Base-by-base conservation (phyloP, 768 basidiomycete genomes). In the Podaxis mareebaensis region DNA sequence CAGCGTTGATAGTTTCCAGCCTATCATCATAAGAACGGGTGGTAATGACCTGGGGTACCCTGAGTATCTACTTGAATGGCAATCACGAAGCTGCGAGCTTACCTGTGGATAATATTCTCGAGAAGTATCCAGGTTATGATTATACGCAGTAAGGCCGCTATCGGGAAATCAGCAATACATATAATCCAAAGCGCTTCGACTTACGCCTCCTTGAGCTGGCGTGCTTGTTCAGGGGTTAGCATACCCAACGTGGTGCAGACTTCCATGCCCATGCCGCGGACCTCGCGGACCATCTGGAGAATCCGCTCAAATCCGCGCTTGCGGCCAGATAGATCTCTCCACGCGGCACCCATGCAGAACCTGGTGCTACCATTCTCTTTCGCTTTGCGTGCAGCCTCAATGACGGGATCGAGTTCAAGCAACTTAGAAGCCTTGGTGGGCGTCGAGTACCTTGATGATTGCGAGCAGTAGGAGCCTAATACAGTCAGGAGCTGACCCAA, bases 331-430 rank as follows among this genome's bases (percentile, higher is more conserved):
- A 98, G 85, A 73, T 97, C 96, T 66, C 96, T 82, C 96, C 96
- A 99, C 4, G 96, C 96, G 3, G 96, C 96, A 63, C 96, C 96
- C 96, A 98, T 99, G 75, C 96, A 99, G 78, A 99, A 99, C 28
- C 96, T 84, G 20, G 96, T 99, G 73, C 93, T 95, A 38, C 96
- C 96, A 73, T 98, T 99, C 67, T 82, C 96, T 72, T 97, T 99
- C 26, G 96, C 96, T 72, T 91, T 90, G 12, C 93, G 85, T 22
- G 96, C 96, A 30, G 95, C 96, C 69, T 91, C 90, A 8, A 99
- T 78, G 15, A 99, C 96, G 17, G 96, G 95, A 69, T 94, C 95
- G 54, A 98, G 78, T 53, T 96, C 91, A 12, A 97, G 83, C 49
- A 99, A 79, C 60, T 87, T 86, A 15, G 93, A 93, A 30, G 96